Percentiles rank a stretch among this genome's conserved stretches.
phyloP scores from a whole-genome alignment of 495 filamentous ascomycete genomes.

The Polyplosphaeria fusca region DNA sequence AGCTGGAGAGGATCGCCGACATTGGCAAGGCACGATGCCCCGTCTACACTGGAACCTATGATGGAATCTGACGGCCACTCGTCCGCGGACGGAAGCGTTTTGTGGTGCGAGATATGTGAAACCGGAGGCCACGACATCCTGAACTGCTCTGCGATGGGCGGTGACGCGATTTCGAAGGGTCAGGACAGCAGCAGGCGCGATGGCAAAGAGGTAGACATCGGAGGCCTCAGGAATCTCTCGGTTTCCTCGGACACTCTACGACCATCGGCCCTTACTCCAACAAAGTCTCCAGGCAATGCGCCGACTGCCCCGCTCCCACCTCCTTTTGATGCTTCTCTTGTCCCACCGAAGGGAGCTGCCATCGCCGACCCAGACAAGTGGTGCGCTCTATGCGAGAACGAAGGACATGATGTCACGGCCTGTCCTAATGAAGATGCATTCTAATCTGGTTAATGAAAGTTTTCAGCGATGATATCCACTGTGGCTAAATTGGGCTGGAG shows the following conservation, averaged over 20 bases:
- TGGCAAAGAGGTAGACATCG: constrained; percentile 48
- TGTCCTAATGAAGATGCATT: constrained; percentile 90
- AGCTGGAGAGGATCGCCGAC: constrained; percentile 41
- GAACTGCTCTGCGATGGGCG: constrained; percentile 61
- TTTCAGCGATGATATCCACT: constrained; percentile 32
- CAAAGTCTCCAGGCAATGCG: constrained; percentile 43
- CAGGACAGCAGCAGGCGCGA: constrained; percentile 32
- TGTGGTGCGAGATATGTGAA: constrained; percentile 98
- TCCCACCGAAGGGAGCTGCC: constrained; percentile 68
- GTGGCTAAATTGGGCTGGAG: too few relatives aligned
- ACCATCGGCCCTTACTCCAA: constrained; percentile 36
- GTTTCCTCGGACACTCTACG: constrained; percentile 37
- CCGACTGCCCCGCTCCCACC: constrained; percentile 31
- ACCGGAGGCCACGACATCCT: constrained; percentile 90
- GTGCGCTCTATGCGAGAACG: constrained; percentile 95
- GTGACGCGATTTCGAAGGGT: constrained; percentile 12
- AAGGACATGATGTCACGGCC: constrained; percentile 93
- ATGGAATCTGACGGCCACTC: constrained; percentile 71
- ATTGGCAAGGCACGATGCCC: constrained; percentile 12
- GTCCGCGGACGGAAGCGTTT: constrained; percentile 65
- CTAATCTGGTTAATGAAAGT: constrained; percentile 15
- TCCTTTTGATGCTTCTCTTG: constrained; percentile 26
- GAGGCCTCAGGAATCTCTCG: constrained; percentile 47
- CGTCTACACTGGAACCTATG: constrained; percentile 50
- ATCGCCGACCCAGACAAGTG: constrained; percentile 82